These are phyloP conservation scores for Salvia hispanica DNA, from an alignment of 257 asterid species.

Conservation along the genomic window DNA sequence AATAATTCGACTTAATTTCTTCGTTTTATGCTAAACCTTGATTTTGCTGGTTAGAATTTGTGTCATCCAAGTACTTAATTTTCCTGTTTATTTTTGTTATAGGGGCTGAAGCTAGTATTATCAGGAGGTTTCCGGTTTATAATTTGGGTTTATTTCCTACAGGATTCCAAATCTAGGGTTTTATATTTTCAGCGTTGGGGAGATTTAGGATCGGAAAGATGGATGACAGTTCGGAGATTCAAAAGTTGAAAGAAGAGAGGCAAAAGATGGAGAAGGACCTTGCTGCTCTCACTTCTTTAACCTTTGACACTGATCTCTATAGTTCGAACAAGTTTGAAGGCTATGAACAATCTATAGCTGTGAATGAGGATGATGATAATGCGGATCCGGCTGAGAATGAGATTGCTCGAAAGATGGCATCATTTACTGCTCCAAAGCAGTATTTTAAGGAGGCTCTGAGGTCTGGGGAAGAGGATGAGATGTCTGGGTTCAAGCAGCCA, in stretches of 20 bases:
- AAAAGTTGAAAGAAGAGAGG: slow-evolving; percentile 73
- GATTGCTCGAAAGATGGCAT: slow-evolving; percentile 72
- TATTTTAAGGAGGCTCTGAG: slow-evolving; percentile 69
- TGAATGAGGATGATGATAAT: slow-evolving; percentile 72
- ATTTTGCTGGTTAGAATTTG: neutral
- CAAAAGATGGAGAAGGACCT: slow-evolving; percentile 86
- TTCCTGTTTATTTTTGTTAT: neutral
- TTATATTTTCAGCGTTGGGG: slow-evolving; percentile 12
- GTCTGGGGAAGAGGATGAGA: slow-evolving; percentile 68
- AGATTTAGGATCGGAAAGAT: slow-evolving; percentile 28
- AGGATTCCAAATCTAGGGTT: slow-evolving; percentile 35
- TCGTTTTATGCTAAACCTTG: neutral
- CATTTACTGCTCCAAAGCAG: slow-evolving; percentile 79
- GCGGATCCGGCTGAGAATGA: slow-evolving; percentile 67
- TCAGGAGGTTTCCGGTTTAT: neutral
- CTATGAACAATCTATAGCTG: slow-evolving; percentile 75
- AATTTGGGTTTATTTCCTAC: slow-evolving; percentile 11
- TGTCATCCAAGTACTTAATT: neutral
- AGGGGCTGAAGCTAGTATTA: neutral
- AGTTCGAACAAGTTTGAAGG: slow-evolving; percentile 68
- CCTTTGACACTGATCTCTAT: slow-evolving; percentile 76
- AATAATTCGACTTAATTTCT: neutral
- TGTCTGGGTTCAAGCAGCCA: slow-evolving; percentile 68
- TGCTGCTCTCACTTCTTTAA: slow-evolving; percentile 70
- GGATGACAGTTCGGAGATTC: slow-evolving; percentile 71